Base-by-base conservation (phyloP, 768 basidiomycete genomes). In the Lactarius hatsudake region DNA sequence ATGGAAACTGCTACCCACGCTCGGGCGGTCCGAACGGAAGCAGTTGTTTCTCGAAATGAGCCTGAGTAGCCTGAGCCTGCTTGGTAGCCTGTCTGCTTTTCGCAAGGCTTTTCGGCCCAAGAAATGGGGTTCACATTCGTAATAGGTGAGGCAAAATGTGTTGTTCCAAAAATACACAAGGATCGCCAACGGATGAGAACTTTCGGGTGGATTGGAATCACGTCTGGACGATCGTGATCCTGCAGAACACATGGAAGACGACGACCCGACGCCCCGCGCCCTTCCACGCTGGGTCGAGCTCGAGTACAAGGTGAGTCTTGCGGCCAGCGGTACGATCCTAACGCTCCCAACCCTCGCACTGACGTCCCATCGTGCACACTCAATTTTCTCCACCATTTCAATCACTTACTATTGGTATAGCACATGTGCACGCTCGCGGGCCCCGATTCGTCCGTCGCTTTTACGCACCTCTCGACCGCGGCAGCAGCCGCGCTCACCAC, bases 181-280 rank as follows among this genome's bases (percentile, higher is more conserved):
- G 43, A 9, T 53, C 13, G 12, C 40, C 30, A 45, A 63, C 42
- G 2, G 8, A 26, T 38, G 17, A 15, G 23, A 48, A 40, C 38
- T 5, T 40, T 40, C 38, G 38, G 38, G 15, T 5, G 38, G 38
- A 15, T 40, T 38, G 38, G 38, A 40, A 40, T 17, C 5, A 5
- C 10, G 1, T 28, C 28, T 59, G 23, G 28, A 34, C 13, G 17
- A 53, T 36, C 30, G n/a, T 48, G 48, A 55, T 28, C 20, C 1
- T 51, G 20, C 73, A 93, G 94, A 96, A 71, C 94, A 96, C 74
- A 94, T 98, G 90, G 96, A 98, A 75, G 93, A 95, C 59, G 96
- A 98, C 74, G 95, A 95, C 67, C 81, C 84, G 17, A 84, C 84
- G 0, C 80, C 86, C 1, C 85, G 83, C 71, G 82, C 89, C 3